Conservation (phyloP, 1,139 yeast genomes). For the Meyerozyma guilliermondii region DNA sequence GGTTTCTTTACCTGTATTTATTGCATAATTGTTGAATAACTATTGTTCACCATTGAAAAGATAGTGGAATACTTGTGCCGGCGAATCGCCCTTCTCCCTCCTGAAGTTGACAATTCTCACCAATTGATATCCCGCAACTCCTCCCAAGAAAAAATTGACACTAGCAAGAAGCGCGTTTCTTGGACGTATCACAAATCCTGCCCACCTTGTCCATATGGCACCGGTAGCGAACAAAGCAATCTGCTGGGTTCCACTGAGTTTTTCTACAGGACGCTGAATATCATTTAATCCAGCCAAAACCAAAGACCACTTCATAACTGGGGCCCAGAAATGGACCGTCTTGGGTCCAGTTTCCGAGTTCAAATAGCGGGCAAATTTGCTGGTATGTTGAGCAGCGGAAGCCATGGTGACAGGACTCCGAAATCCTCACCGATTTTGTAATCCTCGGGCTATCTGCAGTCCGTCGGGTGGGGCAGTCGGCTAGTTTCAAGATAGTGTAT, state of each 20-base stretch:
- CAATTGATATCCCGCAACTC: conserved; percentile 85
- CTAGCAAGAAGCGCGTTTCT: conserved; percentile 83
- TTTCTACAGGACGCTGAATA: conserved; percentile 84
- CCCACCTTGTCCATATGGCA: conserved; percentile 97
- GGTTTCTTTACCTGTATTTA: too few relatives aligned
- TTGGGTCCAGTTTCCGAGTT: conserved; percentile 90
- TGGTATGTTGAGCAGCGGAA: conserved; percentile 40
- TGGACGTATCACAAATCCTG: conserved; percentile 82
- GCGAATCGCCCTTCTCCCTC: conserved; percentile 41
- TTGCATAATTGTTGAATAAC: not conserved
- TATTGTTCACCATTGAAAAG: conserved; percentile 42
- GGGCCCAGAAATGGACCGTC: conserved; percentile 94
- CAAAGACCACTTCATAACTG: conserved; percentile 70
- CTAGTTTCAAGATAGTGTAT: conserved; percentile 1
- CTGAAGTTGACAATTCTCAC: conserved; percentile 66
- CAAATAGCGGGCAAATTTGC: conserved; percentile 67
- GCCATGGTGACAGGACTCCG: conserved; percentile 30
- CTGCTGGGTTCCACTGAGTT: conserved; percentile 88
- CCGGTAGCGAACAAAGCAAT: conserved; percentile 89
- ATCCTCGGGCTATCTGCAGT: conserved; percentile 61
- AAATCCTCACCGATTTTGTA: conserved; percentile 40
- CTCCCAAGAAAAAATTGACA: conserved; percentile 89
- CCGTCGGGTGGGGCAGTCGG: conserved; percentile 51
- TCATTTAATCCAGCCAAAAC: conserved; percentile 90
- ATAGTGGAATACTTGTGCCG: conserved; percentile 52